These are phyloP conservation scores for Luffa acutangula DNA, from an alignment of 306 rosid genomes.

Conservation along the genomic window DNA sequence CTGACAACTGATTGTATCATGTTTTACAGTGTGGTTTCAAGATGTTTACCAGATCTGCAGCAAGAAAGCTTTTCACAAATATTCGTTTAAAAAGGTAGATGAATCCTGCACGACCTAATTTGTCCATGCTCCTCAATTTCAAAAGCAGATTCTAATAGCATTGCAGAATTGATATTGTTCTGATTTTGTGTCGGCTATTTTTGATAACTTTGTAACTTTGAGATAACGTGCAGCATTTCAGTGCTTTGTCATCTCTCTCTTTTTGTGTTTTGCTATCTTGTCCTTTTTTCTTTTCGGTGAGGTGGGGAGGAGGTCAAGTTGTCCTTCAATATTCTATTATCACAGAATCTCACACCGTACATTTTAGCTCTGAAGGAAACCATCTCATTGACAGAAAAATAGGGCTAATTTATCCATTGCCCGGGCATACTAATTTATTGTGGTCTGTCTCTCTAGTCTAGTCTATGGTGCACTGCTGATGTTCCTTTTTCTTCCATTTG, in stretches of 20 bases:
- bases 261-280: not conserved
- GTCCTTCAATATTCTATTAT: not conserved
- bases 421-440: not conserved
- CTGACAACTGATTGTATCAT: slow-evolving; percentile 20
- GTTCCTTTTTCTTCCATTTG: not conserved
- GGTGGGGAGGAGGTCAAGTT: not conserved
- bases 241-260: not conserved
- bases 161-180: not conserved
- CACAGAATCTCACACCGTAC: not conserved
- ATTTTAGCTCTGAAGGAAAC: not conserved
- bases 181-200: not conserved
- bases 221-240: not conserved
- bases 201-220: not conserved
- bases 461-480: not conserved
- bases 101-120: not conserved
- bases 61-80: slow-evolving; percentile 81
- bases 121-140: not conserved
- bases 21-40: slow-evolving; percentile 84
- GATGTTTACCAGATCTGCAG: slow-evolving; percentile 92
- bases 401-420: not conserved
- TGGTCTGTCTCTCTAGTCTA: not conserved
- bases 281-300: not conserved
- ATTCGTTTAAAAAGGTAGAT: slow-evolving; percentile 71
- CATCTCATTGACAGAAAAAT: not conserved
- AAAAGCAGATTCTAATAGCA: not conserved